Evolutionary conservation across 176 grass and related monocot genomes (phyloP), one percentile per base, ranked within the genome.

Genomic region (Alloteropsis semialata): DNA sequence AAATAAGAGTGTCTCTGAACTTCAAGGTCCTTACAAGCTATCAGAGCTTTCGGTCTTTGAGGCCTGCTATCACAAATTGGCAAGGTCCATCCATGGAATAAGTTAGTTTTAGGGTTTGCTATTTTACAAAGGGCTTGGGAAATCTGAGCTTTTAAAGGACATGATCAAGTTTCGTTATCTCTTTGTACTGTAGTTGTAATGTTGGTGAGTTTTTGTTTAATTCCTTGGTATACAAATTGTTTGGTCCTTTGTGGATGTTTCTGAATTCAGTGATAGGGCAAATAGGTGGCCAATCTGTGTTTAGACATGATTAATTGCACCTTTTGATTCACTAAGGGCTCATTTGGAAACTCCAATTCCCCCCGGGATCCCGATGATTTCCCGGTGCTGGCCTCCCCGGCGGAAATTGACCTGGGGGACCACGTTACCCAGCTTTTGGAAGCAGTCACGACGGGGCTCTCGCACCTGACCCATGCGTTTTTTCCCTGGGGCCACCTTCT

Each of bases 21-120:
- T 59, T 63, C 41, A 36, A 81, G 45, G 54, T 33, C 69, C 36
- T 81, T 64, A 84, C 43, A 0, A 89, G 36, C 62, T 84, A 43
- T 58, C 60, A 46, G 55, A 29, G 27, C 69, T 69, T 65, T 3
- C 59, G 28, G 43, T 58, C 44, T 82, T 32, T 51, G 60, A 48
- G 30, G 70, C 51, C 34, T 57, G 15, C 39, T 81, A 14, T 73
- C 12, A 21, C 32, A 53, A 41, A 48, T 10, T 37, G 72, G 66
- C 30, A 59, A 55, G 41, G 49, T 74, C 42, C 79, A 50, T 57
- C 43, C 19, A 36, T 79, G 74, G 25, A 87, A 90, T 87, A 87
- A 90, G 59, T 68, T 76, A 61, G 69, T 58, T 24, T 78, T 58
- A 59, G 57, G 73, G 77, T 83, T 80, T 86, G 73, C 74, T 76